Evolutionary conservation across 441 rosid species (phyloP).

Genomic region (Pelargonium citronellum): DNA sequence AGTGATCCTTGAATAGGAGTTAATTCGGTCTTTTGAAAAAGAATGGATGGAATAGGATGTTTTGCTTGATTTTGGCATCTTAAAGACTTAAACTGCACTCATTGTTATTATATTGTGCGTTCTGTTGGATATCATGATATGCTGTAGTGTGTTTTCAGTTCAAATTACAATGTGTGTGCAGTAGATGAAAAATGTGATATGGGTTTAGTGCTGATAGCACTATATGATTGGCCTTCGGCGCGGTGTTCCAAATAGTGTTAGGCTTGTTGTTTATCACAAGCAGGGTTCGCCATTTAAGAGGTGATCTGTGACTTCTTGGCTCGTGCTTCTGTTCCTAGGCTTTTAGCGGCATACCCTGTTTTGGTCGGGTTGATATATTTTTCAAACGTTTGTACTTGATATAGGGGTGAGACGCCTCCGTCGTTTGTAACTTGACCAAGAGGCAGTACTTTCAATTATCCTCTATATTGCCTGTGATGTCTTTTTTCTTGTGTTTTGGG

Average conservation of each 20-base stretch:
- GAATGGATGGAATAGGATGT: background rate
- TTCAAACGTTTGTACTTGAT: background rate
- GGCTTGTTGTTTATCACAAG: background rate
- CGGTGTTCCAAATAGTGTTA: constrained; percentile 3
- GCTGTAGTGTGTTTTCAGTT: background rate
- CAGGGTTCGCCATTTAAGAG: background rate
- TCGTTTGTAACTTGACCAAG: background rate
- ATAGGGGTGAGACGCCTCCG: background rate
- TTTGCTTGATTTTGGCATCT: constrained; percentile 7
- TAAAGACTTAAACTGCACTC: background rate
- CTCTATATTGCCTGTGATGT: background rate
- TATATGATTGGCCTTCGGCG: background rate
- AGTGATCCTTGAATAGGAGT: background rate
- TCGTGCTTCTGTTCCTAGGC: background rate
- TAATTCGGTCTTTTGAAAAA: background rate
- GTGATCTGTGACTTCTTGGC: background rate
- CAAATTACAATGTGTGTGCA: background rate
- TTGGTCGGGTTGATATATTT: background rate
- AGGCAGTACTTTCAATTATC: background rate
- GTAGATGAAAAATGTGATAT: background rate
- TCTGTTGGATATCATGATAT: background rate
- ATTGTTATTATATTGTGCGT: background rate
- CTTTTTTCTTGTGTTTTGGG: background rate
- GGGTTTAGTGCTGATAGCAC: background rate
- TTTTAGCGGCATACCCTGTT: background rate